phyloP scores from a whole-genome alignment of 1,284 basidiomycete genomes.

The Rugosomyces carneus region DNA sequence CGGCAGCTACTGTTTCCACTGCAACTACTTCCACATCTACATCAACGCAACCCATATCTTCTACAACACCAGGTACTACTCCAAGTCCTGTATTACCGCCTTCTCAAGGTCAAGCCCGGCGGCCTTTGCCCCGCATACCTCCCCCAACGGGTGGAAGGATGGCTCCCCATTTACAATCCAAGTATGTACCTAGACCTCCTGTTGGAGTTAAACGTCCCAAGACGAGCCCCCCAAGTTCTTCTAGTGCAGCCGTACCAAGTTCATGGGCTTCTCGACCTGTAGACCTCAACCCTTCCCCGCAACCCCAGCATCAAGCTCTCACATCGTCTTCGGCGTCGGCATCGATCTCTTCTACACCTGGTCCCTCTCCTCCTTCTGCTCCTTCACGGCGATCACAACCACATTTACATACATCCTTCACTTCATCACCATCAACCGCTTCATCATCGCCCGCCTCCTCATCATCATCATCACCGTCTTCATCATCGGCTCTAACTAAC shows the following conservation, averaged over 20 bases:
- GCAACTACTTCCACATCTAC: background rate
- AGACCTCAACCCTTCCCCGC: slow-evolving; percentile 18
- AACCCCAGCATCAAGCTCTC: background rate
- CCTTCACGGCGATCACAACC: too few species aligned
- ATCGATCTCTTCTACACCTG: background rate
- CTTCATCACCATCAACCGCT: background rate
- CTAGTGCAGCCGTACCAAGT: slow-evolving; percentile 18
- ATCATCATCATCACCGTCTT: too few species aligned
- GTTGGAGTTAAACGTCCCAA: slow-evolving; percentile 21
- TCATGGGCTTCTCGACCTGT: slow-evolving; percentile 25
- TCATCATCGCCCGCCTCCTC: background rate
- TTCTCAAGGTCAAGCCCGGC: slow-evolving; percentile 12
- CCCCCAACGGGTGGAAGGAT: slow-evolving; percentile 9
- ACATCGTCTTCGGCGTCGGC: background rate
- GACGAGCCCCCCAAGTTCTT: slow-evolving; percentile 22
- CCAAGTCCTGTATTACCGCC: too few species aligned
- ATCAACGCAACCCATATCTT: too few species aligned
- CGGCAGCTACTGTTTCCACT: background rate
- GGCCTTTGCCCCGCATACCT: slow-evolving; percentile 24
- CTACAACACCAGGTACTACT: too few species aligned
- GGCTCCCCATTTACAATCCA: slow-evolving; percentile 2
- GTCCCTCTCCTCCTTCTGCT: background rate
- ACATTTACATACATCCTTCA: too few species aligned
- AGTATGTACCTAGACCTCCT: slow-evolving; percentile 13
- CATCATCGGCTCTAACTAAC: background rate